Evolutionary conservation across 225 moss, liverwort and hornwort genomes (phyloP), one percentile per base, ranked within the genome.

Genomic region (Anthoceros angustus): DNA sequence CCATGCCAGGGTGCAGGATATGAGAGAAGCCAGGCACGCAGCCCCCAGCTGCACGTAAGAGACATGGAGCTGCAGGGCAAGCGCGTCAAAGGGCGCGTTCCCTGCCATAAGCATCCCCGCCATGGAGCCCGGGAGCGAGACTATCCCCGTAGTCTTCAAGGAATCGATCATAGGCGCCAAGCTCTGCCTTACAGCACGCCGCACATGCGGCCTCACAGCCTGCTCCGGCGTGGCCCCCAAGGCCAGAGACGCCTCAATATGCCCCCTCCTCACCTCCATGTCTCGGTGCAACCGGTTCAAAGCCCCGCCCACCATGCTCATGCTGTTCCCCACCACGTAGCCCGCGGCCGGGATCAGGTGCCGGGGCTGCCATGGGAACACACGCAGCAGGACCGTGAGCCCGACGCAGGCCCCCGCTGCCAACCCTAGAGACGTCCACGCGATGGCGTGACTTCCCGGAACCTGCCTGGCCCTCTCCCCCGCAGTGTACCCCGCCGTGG

Each of bases 401-500:
- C 68, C 67, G 43, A 76, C 25, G 40, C 68, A 68, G 42, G 67
- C 60, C 43, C 68, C 68, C 0, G 75, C 71, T 14, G 71, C 75
- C 9, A 64, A 50, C 15, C 67, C 61, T 0, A 76, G 67, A 8
- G 75, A 67, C 7, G 23, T 42, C 21, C 64, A 68, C 7, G 68
- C 66, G 12, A 76, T 60, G 2, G 68, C 25, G 38, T 42, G 62
- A 61, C 75, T 76, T 25, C 43, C 20, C 18, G 75, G 75, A 45
- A 76, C 40, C 60, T 48, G 41, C 71, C 71, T 72, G 32, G 68
- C 64, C 46, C 71, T 71, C 66, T 72, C 68, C 7, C 75, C 75
- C 0, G 75, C 61, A 61, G 75, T 76, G 23, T 71, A 68, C 43
- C 71, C 75, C 42, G 75, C 75, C 32, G 68, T 73, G 41, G 63